A percentile compares a stretch with the other conserved stretches of the same genome.
These are phyloP conservation scores for Stemphylium lycopersici DNA, from an alignment of 2,329 filamentous ascomycete species.

Conservation along the genomic window DNA sequence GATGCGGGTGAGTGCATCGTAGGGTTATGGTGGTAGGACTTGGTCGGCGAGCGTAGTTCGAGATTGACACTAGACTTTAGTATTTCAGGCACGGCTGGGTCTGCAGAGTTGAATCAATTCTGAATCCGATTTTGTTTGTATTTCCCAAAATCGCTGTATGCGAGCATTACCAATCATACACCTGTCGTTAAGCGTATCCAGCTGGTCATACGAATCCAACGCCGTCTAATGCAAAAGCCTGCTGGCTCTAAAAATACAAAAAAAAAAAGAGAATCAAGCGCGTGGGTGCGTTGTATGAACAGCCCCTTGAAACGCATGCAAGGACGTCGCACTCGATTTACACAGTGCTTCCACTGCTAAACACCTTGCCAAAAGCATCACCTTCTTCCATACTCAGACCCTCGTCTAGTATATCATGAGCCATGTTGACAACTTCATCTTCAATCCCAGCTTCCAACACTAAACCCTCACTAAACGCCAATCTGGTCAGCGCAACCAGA, in stretches of 20 bases:
- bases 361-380: conserved; percentile 61
- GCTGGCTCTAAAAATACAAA: too few species aligned
- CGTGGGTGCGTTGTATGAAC: too few species aligned
- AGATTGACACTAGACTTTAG: too few species aligned
- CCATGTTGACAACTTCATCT: conserved; percentile 78
- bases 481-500: conserved; percentile 75
- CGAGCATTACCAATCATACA: not conserved
- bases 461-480: conserved; percentile 84
- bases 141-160: not conserved
- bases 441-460: conserved; percentile 79
- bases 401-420: conserved; percentile 80
- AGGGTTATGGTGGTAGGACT: too few species aligned
- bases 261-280: too few species aligned
- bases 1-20: too few species aligned
- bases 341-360: conserved; percentile 36
- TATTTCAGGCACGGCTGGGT: too few species aligned
- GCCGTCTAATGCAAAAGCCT: too few species aligned
- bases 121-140: not conserved
- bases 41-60: too few species aligned
- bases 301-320: not conserved
- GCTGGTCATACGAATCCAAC: too few species aligned
- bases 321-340: not conserved
- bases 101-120: too few species aligned
- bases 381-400: conserved; percentile 81
- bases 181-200: not conserved